Percentiles rank a stretch among this genome's conserved stretches.
phyloP scores from a whole-genome alignment of 169 alveolate genomes.

The Eimeria tenella region DNA sequence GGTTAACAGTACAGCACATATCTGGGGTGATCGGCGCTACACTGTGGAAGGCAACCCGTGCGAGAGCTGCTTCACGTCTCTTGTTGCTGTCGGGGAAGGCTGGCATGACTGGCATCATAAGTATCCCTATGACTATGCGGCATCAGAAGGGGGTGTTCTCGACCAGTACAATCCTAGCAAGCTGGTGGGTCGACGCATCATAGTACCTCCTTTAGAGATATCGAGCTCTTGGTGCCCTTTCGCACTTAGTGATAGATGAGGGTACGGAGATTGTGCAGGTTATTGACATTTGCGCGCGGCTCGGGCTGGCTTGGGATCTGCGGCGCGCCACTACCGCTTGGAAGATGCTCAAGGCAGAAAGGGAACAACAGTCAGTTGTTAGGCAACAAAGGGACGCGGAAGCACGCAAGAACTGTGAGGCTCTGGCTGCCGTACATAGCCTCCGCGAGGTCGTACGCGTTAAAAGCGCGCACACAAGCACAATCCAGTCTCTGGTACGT shows the following conservation, averaged over 20 bases:
- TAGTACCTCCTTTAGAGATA: background rate
- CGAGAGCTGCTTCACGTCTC: slow-evolving; percentile 84
- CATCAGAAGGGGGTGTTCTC: slow-evolving; percentile 85
- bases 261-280: slow-evolving; percentile 32
- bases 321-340: slow-evolving; percentile 77
- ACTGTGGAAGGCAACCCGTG: slow-evolving; percentile 75
- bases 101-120: slow-evolving; percentile 93
- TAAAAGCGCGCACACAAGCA: slow-evolving; percentile 71
- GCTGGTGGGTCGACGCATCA: slow-evolving; percentile 61
- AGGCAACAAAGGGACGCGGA: slow-evolving; percentile 68
- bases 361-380: slow-evolving; percentile 66
- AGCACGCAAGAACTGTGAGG: slow-evolving; percentile 64
- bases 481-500: slow-evolving; percentile 65
- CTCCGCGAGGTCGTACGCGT: slow-evolving; percentile 75
- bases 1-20: slow-evolving; percentile 89
- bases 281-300: slow-evolving; percentile 62
- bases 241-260: background rate
- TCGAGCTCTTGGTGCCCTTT: background rate
- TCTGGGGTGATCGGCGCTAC: slow-evolving; percentile 88
- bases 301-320: slow-evolving; percentile 77
- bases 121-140: slow-evolving; percentile 90
- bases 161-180: slow-evolving; percentile 83
- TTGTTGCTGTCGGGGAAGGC: slow-evolving; percentile 92
- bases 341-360: slow-evolving; percentile 55
- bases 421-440: slow-evolving; percentile 67